Conservation (phyloP, 2,329 filamentous ascomycete genomes). For the Lecanicillium sp. region DNA sequence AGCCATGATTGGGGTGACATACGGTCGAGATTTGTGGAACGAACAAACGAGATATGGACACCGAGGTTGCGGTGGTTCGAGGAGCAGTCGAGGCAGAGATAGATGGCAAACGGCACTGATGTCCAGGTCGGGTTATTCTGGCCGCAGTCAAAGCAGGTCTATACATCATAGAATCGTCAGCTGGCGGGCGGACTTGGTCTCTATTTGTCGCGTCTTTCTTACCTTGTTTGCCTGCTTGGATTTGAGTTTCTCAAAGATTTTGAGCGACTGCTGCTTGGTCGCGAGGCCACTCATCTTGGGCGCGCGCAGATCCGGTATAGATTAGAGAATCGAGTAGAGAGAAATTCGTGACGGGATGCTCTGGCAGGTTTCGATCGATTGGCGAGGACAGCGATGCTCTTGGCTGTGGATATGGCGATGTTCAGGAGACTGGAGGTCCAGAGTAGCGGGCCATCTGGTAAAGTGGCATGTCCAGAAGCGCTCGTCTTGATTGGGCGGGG, state of each 20-base stretch:
- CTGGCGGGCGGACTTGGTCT: too few relatives aligned
- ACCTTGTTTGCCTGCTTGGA: constrained; percentile 93
- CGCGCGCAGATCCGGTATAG: constrained; percentile 8
- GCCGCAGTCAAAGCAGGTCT: constrained; percentile 98
- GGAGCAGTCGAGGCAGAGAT: constrained; percentile 95
- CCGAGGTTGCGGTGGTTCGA: constrained; percentile 95
- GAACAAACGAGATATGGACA: constrained; percentile 98
- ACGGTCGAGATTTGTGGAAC: constrained; percentile 98
- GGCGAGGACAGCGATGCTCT: background rate
- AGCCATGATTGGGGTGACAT: constrained; percentile 32
- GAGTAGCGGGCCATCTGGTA: constrained; percentile 24
- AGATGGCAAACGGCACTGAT: constrained; percentile 93
- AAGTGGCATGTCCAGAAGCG: constrained; percentile 33
- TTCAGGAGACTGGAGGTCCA: constrained; percentile 28
- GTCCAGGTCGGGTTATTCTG: constrained; percentile 99
- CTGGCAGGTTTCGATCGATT: background rate
- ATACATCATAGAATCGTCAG: constrained; percentile 9
- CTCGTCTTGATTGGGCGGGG: constrained; percentile 25
- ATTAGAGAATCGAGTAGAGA: too few relatives aligned
- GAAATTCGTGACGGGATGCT: too few relatives aligned
- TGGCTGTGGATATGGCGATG: background rate
- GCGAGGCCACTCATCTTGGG: constrained; percentile 60
- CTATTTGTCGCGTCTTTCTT: constrained; percentile 19
- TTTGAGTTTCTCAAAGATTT: constrained; percentile 97
- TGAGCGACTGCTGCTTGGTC: constrained; percentile 89